Evolutionary conservation across 345 rosid genomes (phyloP).

Genomic region (Euphorbia tirucalli): DNA sequence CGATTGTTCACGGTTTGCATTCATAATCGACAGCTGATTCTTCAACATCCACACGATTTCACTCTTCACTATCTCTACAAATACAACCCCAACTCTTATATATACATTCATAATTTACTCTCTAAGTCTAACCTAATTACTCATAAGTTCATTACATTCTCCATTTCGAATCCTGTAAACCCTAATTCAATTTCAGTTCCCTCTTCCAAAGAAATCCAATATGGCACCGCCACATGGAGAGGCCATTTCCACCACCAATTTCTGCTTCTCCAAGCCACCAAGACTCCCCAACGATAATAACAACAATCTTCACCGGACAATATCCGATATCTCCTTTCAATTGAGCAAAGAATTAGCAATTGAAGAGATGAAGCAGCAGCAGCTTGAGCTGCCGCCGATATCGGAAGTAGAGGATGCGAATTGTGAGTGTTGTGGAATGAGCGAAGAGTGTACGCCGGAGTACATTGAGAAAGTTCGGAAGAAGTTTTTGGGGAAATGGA

Average conservation of each 20-base stretch:
- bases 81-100: slow-evolving; percentile 28
- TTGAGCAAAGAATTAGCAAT: slow-evolving; percentile 49
- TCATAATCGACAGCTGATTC: slow-evolving; percentile 40
- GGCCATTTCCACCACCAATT: slow-evolving; percentile 24
- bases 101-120: slow-evolving; percentile 19
- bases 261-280: slow-evolving; percentile 60
- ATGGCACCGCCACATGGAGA: slow-evolving; percentile 80
- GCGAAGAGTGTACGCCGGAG: slow-evolving; percentile 79
- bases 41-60: slow-evolving; percentile 37
- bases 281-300: slow-evolving; percentile 43
- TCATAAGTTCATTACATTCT: too few species aligned
- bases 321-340: slow-evolving; percentile 57
- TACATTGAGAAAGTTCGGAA: slow-evolving; percentile 66
- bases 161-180: too few species aligned
- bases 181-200: background rate
- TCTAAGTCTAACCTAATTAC: background rate
- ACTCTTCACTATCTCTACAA: too few species aligned
- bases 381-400: slow-evolving; percentile 38
- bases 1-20: slow-evolving; percentile 16
- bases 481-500: slow-evolving; percentile 74
- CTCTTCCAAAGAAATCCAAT: background rate
- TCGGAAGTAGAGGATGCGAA: slow-evolving; percentile 75
- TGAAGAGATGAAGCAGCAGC: too few species aligned
- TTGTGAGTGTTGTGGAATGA: slow-evolving; percentile 93
- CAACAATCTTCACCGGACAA: slow-evolving; percentile 57